Percentiles rank a stretch among this genome's conserved stretches.
phyloP scores from a whole-genome alignment of 352 stramenopile genomes.

The Pythium pyrilobum region DNA sequence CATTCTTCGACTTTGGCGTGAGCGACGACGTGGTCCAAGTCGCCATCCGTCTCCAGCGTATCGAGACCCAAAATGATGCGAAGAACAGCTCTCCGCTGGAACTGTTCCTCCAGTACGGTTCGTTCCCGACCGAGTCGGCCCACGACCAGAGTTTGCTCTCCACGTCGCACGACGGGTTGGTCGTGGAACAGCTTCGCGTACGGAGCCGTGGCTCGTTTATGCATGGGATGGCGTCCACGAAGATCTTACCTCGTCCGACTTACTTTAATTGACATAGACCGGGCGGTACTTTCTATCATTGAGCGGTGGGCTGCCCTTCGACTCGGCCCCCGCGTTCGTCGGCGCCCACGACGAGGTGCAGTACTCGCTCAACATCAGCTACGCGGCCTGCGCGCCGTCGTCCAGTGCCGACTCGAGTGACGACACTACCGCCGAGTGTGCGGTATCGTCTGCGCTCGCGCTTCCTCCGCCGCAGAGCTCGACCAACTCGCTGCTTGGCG shows the following conservation, averaged over 20 bases:
- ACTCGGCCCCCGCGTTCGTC: constrained; percentile 2
- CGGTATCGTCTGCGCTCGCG: neutral
- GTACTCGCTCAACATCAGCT: constrained; percentile 15
- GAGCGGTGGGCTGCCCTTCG: constrained; percentile 3
- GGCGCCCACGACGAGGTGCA: neutral
- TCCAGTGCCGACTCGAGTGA: too few species aligned
- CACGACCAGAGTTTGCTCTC: constrained; percentile 5
- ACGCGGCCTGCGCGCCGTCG: constrained; percentile 8
- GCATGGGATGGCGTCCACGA: neutral
- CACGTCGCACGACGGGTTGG: neutral
- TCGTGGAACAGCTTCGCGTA: constrained; percentile 17
- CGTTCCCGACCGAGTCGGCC: constrained; percentile 4
- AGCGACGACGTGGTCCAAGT: constrained; percentile 4
- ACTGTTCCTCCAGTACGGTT: constrained; percentile 10
- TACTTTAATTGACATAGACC: neutral
- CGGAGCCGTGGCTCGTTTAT: constrained; percentile 3
- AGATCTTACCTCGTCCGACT: neutral
- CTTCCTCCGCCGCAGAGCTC: neutral
- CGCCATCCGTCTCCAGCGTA: neutral
- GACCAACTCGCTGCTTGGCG: too few species aligned
- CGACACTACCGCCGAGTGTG: neutral
- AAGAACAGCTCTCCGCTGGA: constrained; percentile 1
- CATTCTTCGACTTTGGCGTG: constrained; percentile 23
- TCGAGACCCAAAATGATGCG: neutral
- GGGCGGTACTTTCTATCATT: constrained; percentile 11